These are phyloP conservation scores for Excoecaria agallocha DNA, from an alignment of 345 rosid species.

Conservation along the genomic window DNA sequence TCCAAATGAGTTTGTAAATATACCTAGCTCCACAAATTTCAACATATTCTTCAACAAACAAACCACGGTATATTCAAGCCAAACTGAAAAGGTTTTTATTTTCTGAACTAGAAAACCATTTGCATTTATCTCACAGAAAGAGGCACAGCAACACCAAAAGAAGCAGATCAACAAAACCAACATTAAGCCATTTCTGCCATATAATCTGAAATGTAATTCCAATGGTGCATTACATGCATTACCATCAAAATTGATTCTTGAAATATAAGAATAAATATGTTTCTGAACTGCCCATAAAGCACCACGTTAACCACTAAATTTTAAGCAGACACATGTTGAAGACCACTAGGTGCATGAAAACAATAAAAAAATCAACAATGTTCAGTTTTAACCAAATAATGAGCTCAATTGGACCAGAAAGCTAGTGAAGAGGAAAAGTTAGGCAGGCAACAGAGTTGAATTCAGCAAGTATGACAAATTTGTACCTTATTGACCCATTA, in stretches of 20 bases:
- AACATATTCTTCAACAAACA: too few relatives aligned
- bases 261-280: background rate
- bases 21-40: too few relatives aligned
- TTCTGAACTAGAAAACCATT: background rate
- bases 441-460: background rate
- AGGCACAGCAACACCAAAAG: background rate
- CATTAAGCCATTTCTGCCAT: background rate
- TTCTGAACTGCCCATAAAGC: background rate
- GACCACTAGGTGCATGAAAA: background rate
- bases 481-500: conserved; percentile 72
- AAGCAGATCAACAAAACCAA: background rate
- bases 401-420: background rate
- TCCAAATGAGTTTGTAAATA: too few relatives aligned
- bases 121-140: background rate
- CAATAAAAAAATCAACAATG: background rate
- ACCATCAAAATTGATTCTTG: background rate
- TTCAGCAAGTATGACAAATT: background rate
- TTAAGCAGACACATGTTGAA: background rate
- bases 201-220: background rate
- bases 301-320: background rate
- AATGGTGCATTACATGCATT: background rate
- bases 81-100: background rate
- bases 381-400: background rate
- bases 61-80: too few relatives aligned
- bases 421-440: background rate